These are phyloP conservation scores for Sparassis latifolia DNA, from an alignment of 1,284 basidiomycete species.

Conservation along the genomic window DNA sequence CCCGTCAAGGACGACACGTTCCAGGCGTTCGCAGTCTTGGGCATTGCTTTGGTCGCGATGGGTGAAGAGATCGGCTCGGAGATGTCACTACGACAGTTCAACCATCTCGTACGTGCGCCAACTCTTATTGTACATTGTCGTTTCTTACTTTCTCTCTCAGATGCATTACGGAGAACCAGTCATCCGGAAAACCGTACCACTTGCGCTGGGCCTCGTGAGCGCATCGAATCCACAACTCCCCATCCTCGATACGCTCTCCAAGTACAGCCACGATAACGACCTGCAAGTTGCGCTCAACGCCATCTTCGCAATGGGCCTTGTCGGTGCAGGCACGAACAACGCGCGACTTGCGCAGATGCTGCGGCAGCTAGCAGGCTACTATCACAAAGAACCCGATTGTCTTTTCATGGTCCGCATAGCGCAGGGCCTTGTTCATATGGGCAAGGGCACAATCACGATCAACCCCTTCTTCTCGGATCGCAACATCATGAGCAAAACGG, in stretches of 20 bases:
- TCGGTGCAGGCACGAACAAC: slow-evolving; percentile 98
- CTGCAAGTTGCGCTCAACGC: slow-evolving; percentile 94
- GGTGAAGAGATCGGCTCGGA: slow-evolving; percentile 97
- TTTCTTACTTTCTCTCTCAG: slow-evolving; percentile 32
- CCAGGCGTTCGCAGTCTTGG: slow-evolving; percentile 92
- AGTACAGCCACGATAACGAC: slow-evolving; percentile 99
- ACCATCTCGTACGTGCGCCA: slow-evolving; percentile 69
- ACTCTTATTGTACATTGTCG: not conserved
- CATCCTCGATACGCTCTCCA: slow-evolving; percentile 97
- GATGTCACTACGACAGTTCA: slow-evolving; percentile 93
- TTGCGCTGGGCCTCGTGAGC: slow-evolving; percentile 92
- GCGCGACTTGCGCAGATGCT: slow-evolving; percentile 97
- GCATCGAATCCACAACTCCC: slow-evolving; percentile 95
- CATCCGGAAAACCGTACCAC: slow-evolving; percentile 91
- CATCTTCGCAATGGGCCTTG: slow-evolving; percentile 98
- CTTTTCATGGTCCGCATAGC: slow-evolving; percentile 96
- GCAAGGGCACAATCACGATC: slow-evolving; percentile 97
- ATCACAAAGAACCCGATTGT: slow-evolving; percentile 96
- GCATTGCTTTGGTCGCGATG: slow-evolving; percentile 94
- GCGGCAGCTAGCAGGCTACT: slow-evolving; percentile 93
- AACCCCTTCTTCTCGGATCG: slow-evolving; percentile 97
- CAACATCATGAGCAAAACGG: slow-evolving; percentile 83
- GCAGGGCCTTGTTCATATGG: slow-evolving; percentile 97
- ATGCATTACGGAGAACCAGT: slow-evolving; percentile 98
- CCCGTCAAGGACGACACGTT: slow-evolving; percentile 69